Conservation (phyloP, 148 eudicot species). For the Fagopyrum esculentum region DNA sequence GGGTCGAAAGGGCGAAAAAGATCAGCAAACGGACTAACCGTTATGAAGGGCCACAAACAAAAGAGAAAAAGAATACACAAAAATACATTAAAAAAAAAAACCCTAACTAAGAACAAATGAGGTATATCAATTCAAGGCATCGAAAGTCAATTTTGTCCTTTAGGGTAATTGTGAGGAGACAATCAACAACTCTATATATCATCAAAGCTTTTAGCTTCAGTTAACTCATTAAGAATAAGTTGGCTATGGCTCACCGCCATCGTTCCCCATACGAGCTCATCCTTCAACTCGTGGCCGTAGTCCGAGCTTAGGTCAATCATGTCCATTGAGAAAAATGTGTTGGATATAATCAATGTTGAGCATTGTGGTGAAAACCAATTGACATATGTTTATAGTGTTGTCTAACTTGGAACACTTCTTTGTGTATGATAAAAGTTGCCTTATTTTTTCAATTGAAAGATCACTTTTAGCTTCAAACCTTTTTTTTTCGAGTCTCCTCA, state of each 20-base stretch:
- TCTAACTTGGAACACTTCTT: background rate
- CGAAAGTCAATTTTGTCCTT: slow-evolving; percentile 15
- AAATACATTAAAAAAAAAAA: too few species aligned
- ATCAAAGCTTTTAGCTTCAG: too few species aligned
- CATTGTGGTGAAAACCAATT: slow-evolving; percentile 35
- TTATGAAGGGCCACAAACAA: too few species aligned
- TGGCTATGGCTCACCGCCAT: slow-evolving; percentile 25
- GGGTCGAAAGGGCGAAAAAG: too few species aligned
- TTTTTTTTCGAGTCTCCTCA: too few species aligned
- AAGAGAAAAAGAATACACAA: too few species aligned
- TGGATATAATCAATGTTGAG: slow-evolving; percentile 36
- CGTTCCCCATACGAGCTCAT: slow-evolving; percentile 20
- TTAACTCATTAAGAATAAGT: too few species aligned
- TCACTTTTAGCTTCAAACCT: slow-evolving; percentile 18
- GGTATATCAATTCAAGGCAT: slow-evolving; percentile 11
- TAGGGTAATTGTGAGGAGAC: slow-evolving; percentile 21
- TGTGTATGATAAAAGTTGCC: slow-evolving; percentile 9
- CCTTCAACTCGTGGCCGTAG: slow-evolving; percentile 28
- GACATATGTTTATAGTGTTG: slow-evolving; percentile 36
- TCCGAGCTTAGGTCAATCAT: slow-evolving; percentile 30
- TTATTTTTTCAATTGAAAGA: slow-evolving; percentile 1
- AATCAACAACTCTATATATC: slow-evolving; percentile 35
- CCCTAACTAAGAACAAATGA: slow-evolving; percentile 22
- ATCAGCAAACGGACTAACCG: too few species aligned
- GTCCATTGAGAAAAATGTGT: slow-evolving; percentile 45